Percentiles rank a stretch among this genome's conserved stretches.
phyloP scores from a whole-genome alignment of 2,329 filamentous ascomycete genomes.

The Tolypocladium ophioglossoides region DNA sequence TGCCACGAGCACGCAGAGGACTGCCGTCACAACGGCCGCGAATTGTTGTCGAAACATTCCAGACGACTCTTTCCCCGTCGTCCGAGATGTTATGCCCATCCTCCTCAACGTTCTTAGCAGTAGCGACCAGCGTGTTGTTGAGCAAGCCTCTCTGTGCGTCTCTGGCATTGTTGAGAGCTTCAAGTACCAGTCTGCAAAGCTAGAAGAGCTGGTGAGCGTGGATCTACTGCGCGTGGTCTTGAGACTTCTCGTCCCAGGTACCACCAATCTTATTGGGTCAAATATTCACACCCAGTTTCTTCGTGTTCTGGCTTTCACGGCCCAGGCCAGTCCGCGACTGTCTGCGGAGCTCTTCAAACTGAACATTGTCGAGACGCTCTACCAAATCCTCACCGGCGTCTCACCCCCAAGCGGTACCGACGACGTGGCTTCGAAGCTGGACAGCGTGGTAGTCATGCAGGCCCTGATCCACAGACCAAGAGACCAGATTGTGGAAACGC shows the following conservation, averaged over 20 bases:
- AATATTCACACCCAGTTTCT: slow-evolving; percentile 96
- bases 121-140: slow-evolving; percentile 91
- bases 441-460: slow-evolving; percentile 98
- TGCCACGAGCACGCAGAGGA: slow-evolving; percentile 90
- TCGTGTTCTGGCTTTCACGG: slow-evolving; percentile 80
- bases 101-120: slow-evolving; percentile 82
- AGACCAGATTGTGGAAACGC: slow-evolving; percentile 92
- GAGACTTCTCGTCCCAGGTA: slow-evolving; percentile 80
- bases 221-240: slow-evolving; percentile 78
- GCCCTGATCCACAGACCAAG: slow-evolving; percentile 89
- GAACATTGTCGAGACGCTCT: slow-evolving; percentile 93
- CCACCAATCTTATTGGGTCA: slow-evolving; percentile 86
- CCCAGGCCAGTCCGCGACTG: slow-evolving; percentile 75
- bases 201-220: slow-evolving; percentile 86
- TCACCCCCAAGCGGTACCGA: slow-evolving; percentile 75
- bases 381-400: slow-evolving; percentile 92
- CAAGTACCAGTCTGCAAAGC: slow-evolving; percentile 73
- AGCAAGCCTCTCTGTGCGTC: slow-evolving; percentile 92
- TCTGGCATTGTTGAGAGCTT: slow-evolving; percentile 96
- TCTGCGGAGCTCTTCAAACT: slow-evolving; percentile 90
- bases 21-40: slow-evolving; percentile 91
- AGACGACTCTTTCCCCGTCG: slow-evolving; percentile 82
- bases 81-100: slow-evolving; percentile 93
- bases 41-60: slow-evolving; percentile 98
- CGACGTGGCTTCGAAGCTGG: slow-evolving; percentile 74